Evolutionary conservation across 2,329 filamentous ascomycete genomes (phyloP), one percentile per base, ranked within the genome.

Genomic region (Nemania bipapillata): DNA sequence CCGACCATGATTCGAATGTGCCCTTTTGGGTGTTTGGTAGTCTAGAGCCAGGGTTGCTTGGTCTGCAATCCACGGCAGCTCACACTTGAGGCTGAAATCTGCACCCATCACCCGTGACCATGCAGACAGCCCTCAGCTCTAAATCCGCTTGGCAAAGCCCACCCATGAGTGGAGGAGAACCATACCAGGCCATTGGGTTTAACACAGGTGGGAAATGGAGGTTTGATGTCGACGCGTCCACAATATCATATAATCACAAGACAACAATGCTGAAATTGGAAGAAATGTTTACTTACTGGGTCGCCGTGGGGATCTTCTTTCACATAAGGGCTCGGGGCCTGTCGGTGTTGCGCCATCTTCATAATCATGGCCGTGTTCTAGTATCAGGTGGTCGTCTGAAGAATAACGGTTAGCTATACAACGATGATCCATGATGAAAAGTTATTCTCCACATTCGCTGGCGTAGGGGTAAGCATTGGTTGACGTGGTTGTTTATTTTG

Each of bases 271-370:
- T n/a, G 70, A 63, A n/a, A 59, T 50, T 42, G 63, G 70, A 76
- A 49, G 11, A 60, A 56, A 67, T 30, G 73, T 75, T 70, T 69
- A 81, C 82, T 82, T 72, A 83, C 82, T 74, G 80, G 76, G 70
- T 83, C 82, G 70, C 77, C 76, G 42, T 80, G 79, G 22, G 74
- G 75, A 74, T 83, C 82, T 71, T 83, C 81, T 73, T 83, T 83
- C 68, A 80, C 72, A 63, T 79, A 82, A 56, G 80, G 79, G 77
- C 79, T 78, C 62, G 81, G 76, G 75, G 78, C 80, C 79, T 83
- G 81, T 72, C 81, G 81, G 72, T 82, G 81, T 72, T 82, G 81
- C 72, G 81, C 81, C 82, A 84, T 84, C 74, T 81, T 81, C 75
- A 81, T 80, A 76, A 81, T 79, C 81, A 83, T 83, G 70, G 72